phyloP scores from a whole-genome alignment of 2,329 filamentous ascomycete species.

The Fusarium sp. region DNA sequence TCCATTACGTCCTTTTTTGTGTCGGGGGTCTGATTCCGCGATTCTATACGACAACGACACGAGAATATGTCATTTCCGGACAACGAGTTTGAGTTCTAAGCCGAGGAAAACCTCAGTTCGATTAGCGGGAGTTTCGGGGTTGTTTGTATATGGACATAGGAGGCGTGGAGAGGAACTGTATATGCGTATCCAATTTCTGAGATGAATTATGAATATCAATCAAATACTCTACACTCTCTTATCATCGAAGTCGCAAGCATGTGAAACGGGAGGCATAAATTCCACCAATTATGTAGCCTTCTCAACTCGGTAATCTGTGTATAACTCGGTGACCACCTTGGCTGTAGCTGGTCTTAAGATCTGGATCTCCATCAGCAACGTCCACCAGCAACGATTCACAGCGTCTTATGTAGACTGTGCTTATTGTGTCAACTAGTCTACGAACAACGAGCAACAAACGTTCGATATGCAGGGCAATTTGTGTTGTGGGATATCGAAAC shows the following conservation, averaged over 20 bases:
- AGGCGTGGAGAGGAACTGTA: neutral
- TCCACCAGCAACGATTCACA: neutral
- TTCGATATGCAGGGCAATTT: neutral
- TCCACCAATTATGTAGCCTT: conserved; percentile 10
- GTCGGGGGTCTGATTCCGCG: conserved; percentile 38
- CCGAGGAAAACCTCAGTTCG: conserved; percentile 27
- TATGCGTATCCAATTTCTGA: neutral
- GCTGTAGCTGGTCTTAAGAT: conserved; percentile 7
- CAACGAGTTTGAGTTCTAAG: conserved; percentile 11
- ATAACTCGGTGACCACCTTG: conserved; percentile 1
- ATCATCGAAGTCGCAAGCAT: neutral
- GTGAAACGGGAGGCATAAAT: neutral
- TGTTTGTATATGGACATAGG: neutral
- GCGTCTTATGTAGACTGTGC: neutral
- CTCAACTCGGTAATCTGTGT: conserved; percentile 11
- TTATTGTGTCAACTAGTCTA: neutral
- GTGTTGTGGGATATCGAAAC: neutral
- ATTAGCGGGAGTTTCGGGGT: neutral
- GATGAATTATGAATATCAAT: neutral
- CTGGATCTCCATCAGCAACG: neutral
- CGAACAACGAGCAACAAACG: neutral
- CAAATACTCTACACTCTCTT: neutral
- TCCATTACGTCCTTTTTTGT: conserved; percentile 36
- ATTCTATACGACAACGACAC: conserved; percentile 26
- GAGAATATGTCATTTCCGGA: conserved; percentile 14